A percentile compares a stretch with the other conserved stretches of the same genome.
Conservation (phyloP, 108 stramenopile species). For the Hondaea fermentalgiana region DNA sequence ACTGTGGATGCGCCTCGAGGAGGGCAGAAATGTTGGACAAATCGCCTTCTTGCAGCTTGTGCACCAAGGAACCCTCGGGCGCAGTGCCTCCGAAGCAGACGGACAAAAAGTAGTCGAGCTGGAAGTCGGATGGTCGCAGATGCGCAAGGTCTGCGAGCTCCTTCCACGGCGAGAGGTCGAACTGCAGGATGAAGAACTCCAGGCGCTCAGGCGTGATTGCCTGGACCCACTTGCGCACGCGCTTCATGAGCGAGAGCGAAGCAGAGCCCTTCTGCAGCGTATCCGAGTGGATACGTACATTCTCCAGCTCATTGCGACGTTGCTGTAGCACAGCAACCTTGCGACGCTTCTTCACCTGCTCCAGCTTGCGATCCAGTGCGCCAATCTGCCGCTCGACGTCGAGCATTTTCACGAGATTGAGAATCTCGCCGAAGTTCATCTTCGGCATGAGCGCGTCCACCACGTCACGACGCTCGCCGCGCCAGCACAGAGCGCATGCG, state of each 20-base stretch:
- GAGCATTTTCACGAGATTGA: not conserved
- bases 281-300: not conserved
- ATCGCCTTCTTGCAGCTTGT: not conserved
- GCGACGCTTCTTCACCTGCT: not conserved
- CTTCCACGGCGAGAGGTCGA: not conserved
- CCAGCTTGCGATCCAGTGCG: not conserved
- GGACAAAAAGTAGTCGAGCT: not conserved
- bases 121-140: not conserved
- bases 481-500: not conserved
- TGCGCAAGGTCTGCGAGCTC: not conserved
- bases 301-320: not conserved
- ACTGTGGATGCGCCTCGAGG: not conserved
- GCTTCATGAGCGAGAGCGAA: not conserved
- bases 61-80: not conserved
- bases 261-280: not conserved
- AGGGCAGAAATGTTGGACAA: not conserved
- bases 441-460: not conserved
- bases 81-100: not conserved
- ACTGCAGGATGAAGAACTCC: not conserved
- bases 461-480: not conserved
- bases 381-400: not conserved
- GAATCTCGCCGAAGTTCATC: not conserved
- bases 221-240: not conserved
- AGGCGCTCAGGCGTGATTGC: not conserved
- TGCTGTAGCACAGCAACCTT: not conserved